These are phyloP conservation scores for Candida awuae DNA, from an alignment of 805 yeast genomes.

Conservation along the genomic window DNA sequence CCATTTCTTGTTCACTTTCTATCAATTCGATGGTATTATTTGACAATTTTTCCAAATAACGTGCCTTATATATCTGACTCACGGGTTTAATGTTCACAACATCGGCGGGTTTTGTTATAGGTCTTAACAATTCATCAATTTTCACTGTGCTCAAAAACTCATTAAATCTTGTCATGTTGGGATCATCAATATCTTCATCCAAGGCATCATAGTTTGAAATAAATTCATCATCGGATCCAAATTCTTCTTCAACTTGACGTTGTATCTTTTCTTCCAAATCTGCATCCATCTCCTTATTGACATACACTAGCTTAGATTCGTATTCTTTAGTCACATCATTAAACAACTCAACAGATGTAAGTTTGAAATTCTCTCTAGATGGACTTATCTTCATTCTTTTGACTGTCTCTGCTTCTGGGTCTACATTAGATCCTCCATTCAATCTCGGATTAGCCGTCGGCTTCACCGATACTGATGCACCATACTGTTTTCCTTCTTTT, in stretches of 20 bases:
- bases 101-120: constrained; percentile 76
- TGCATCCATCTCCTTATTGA: constrained; percentile 17
- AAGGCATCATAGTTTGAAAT: constrained; percentile 1
- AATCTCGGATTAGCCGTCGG: background rate
- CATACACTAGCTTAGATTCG: constrained; percentile 20
- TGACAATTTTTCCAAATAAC: constrained; percentile 54
- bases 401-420: constrained; percentile 19
- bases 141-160: constrained; percentile 41
- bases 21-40: constrained; percentile 67
- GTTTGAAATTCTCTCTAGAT: constrained; percentile 16
- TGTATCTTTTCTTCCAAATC: constrained; percentile 21
- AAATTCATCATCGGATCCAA: constrained; percentile 19
- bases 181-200: constrained; percentile 17
- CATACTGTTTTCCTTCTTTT: constrained; percentile 11
- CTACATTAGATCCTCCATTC: constrained; percentile 28
- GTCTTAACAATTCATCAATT: constrained; percentile 56
- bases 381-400: constrained; percentile 21
- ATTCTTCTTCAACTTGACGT: constrained; percentile 24
- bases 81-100: constrained; percentile 63
- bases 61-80: constrained; percentile 53
- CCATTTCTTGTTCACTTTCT: constrained; percentile 72
- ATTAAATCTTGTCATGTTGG: constrained; percentile 8
- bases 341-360: constrained; percentile 15
- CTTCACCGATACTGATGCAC: constrained; percentile 14
- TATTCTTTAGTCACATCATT: constrained; percentile 15